Conservation (phyloP, 2,329 filamentous ascomycete species). For the Talaromyces islandicus region DNA sequence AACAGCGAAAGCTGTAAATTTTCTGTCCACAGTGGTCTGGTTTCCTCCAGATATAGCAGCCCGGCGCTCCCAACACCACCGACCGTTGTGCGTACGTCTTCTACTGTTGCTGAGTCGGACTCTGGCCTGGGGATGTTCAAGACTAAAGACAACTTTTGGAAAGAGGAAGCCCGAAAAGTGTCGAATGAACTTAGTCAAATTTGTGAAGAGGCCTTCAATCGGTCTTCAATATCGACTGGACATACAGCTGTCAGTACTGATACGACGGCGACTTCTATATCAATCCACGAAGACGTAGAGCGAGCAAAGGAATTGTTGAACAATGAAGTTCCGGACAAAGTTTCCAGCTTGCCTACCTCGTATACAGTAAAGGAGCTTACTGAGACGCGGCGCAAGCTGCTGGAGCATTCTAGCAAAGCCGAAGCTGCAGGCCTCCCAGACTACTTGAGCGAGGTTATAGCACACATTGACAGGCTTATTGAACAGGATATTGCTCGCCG, state of each 20-base stretch:
- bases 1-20: constrained; percentile 22
- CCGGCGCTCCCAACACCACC: constrained; percentile 36
- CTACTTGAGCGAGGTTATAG: constrained; percentile 55
- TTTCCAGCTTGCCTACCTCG: constrained; percentile 35
- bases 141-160: constrained; percentile 48
- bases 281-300: constrained; percentile 22
- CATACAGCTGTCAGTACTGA: constrained; percentile 43
- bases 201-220: constrained; percentile 88
- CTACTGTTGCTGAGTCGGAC: constrained; percentile 19
- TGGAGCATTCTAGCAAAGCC: constrained; percentile 43
- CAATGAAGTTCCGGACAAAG: constrained; percentile 8
- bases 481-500: constrained; percentile 28
- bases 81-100: constrained; percentile 28
- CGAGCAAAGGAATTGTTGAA: not conserved
- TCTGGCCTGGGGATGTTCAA: constrained; percentile 34
- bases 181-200: constrained; percentile 82
- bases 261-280: constrained; percentile 47
- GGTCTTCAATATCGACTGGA: constrained; percentile 50
- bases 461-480: constrained; percentile 54
- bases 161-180: constrained; percentile 75
- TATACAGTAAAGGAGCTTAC: constrained; percentile 51
- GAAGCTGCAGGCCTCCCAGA: constrained; percentile 40
- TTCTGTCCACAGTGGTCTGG: not conserved
- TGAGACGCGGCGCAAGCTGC: constrained; percentile 54
- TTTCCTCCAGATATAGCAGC: constrained; percentile 12